phyloP scores from a whole-genome alignment of 2,329 filamentous ascomycete genomes.

The Ilyonectria destructans region DNA sequence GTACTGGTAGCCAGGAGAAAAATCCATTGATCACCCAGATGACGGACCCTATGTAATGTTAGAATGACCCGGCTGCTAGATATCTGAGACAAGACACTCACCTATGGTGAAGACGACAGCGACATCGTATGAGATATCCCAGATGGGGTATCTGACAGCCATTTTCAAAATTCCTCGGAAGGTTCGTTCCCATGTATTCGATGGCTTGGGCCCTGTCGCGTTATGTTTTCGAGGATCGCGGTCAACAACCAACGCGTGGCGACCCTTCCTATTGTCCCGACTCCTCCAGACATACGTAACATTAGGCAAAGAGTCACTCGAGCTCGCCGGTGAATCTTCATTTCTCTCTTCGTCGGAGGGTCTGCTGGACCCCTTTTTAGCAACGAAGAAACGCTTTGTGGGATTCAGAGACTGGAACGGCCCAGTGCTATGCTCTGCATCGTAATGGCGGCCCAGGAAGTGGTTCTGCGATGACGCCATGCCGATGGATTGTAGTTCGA shows the following conservation, averaged over 20 bases:
- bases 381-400: constrained; percentile 28
- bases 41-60: constrained; percentile 55
- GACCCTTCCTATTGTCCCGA: constrained; percentile 62
- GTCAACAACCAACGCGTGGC: constrained; percentile 53
- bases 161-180: constrained; percentile 55
- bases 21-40: constrained; percentile 75
- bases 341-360: constrained; percentile 5
- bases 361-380: constrained; percentile 9
- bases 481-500: background rate
- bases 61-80: background rate
- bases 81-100: constrained; percentile 20
- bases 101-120: constrained; percentile 59
- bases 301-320: constrained; percentile 39
- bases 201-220: constrained; percentile 40
- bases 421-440: constrained; percentile 29
- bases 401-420: constrained; percentile 31
- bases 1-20: constrained; percentile 75
- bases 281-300: constrained; percentile 58
- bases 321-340: constrained; percentile 42
- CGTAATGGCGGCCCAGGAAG: constrained; percentile 32
- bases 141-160: constrained; percentile 56
- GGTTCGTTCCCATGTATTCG: constrained; percentile 50
- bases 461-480: constrained; percentile 22
- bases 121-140: constrained; percentile 62
- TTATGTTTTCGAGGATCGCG: constrained; percentile 32